Conservation (phyloP, 2,329 filamentous ascomycete species). For the Lizonia empirigonia region DNA sequence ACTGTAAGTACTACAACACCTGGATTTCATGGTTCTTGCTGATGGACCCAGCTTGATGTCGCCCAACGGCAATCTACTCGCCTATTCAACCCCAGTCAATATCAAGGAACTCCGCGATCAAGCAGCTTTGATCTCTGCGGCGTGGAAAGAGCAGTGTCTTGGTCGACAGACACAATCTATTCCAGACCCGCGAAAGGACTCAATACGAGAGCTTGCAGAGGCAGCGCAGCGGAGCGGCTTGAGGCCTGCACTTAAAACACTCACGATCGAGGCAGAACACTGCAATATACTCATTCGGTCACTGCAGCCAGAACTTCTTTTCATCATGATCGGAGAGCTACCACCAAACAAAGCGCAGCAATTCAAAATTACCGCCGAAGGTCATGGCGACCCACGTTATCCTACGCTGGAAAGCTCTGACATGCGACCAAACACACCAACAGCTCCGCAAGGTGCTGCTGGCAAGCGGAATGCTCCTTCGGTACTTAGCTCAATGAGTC, state of each 20-base stretch:
- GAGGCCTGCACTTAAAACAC: slow-evolving; percentile 47
- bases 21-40: slow-evolving; percentile 2
- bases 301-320: slow-evolving; percentile 53
- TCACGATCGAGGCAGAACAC: slow-evolving; percentile 54
- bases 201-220: slow-evolving; percentile 10
- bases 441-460: slow-evolving; percentile 11
- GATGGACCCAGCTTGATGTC: slow-evolving; percentile 53
- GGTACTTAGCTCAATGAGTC: slow-evolving; percentile 46
- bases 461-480: slow-evolving; percentile 35
- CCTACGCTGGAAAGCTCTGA: slow-evolving; percentile 28
- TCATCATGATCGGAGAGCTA: slow-evolving; percentile 56
- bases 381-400: slow-evolving; percentile 48
- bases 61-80: slow-evolving; percentile 57
- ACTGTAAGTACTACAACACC: slow-evolving; percentile 42
- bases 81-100: slow-evolving; percentile 56
- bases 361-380: slow-evolving; percentile 54
- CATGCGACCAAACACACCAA: slow-evolving; percentile 6
- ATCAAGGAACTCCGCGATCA: slow-evolving; percentile 57
- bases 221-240: slow-evolving; percentile 17
- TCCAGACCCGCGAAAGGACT: slow-evolving; percentile 20
- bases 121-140: slow-evolving; percentile 55
- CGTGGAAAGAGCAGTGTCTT: slow-evolving; percentile 54
- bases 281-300: slow-evolving; percentile 55
- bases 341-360: slow-evolving; percentile 48
- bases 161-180: slow-evolving; percentile 24